These are phyloP conservation scores for Clonostachys solani DNA, from an alignment of 2,329 filamentous ascomycete genomes.

Conservation along the genomic window DNA sequence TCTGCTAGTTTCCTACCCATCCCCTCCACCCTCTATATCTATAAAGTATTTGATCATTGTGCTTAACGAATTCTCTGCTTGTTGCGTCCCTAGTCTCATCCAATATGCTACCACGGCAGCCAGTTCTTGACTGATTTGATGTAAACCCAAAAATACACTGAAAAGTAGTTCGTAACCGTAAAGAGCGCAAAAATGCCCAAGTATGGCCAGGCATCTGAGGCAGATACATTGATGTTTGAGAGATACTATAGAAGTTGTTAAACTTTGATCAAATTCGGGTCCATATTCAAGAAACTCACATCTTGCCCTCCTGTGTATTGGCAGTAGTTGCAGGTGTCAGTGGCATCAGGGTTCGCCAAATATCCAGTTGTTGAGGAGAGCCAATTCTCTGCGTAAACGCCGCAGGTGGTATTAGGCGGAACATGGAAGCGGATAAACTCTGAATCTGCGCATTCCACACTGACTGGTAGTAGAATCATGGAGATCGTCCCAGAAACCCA, in stretches of 20 bases:
- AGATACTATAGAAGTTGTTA: not conserved
- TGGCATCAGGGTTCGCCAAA: slow-evolving; percentile 4
- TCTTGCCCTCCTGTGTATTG: slow-evolving; percentile 3
- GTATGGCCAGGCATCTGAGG: slow-evolving; percentile 1
- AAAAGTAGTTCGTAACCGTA: slow-evolving; percentile 2
- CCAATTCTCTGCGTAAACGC: slow-evolving; percentile 46
- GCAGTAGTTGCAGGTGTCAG: slow-evolving; percentile 3
- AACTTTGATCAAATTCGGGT: no score
- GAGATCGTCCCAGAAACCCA: slow-evolving; percentile 62
- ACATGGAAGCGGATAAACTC: slow-evolving; percentile 63
- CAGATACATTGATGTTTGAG: not conserved
- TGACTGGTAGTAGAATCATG: slow-evolving; percentile 60
- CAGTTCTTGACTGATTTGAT: slow-evolving; percentile 6
- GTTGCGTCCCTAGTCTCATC: no score
- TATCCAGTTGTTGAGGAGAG: slow-evolving; percentile 2
- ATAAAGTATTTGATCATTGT: no score
- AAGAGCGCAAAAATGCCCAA: slow-evolving; percentile 2
- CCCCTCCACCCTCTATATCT: no score
- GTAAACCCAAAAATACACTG: slow-evolving; percentile 4
- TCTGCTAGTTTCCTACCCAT: no score
- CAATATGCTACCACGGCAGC: slow-evolving; percentile 3
- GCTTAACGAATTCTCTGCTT: no score
- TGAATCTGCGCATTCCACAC: slow-evolving; percentile 43
- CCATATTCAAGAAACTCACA: not conserved
- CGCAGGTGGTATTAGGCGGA: slow-evolving; percentile 47